Percentiles rank a stretch among this genome's conserved stretches.
Conservation (phyloP, 2,329 filamentous ascomycete species). For the Nannizzia gypsea region DNA sequence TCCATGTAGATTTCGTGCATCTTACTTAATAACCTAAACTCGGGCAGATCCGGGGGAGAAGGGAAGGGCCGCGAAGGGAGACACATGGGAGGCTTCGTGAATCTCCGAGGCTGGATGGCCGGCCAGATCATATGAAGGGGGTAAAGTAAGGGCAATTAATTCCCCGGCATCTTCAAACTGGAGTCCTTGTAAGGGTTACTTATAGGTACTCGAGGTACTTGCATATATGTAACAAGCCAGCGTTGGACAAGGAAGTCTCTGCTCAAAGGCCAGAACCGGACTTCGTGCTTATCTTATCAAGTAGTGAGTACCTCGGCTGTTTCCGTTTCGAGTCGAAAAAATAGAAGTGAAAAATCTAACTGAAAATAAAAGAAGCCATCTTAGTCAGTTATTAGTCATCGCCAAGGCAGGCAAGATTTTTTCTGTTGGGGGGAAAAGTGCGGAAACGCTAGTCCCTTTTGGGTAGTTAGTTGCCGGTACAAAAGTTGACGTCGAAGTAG, state of each 20-base stretch:
- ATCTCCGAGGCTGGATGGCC: neutral
- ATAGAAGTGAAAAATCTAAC: neutral
- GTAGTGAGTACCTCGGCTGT: neutral
- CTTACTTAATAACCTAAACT: neutral
- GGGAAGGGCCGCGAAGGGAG: neutral
- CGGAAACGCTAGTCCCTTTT: neutral
- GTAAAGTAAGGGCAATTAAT: too few species aligned
- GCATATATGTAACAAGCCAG: too few species aligned
- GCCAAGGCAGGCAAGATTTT: neutral
- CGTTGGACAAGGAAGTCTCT: neutral
- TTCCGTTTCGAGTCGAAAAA: neutral
- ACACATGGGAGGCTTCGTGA: neutral
- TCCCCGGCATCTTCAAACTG: neutral
- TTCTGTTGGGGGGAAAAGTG: slow-evolving; percentile 3
- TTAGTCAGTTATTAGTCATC: slow-evolving; percentile 2
- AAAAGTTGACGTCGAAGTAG: neutral
- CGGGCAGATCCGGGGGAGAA: neutral
- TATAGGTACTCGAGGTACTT: too few species aligned
- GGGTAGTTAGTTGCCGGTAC: neutral
- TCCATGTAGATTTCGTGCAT: neutral
- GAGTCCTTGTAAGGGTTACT: too few species aligned
- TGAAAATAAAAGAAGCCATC: too few species aligned
- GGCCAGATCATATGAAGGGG: neutral
- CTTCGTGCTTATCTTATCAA: neutral
- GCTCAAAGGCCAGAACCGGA: too few species aligned